Evolutionary conservation across 2,329 filamentous ascomycete genomes (phyloP), one percentile per base, ranked within the genome.

Genomic region (Diaporthe citriasiana): DNA sequence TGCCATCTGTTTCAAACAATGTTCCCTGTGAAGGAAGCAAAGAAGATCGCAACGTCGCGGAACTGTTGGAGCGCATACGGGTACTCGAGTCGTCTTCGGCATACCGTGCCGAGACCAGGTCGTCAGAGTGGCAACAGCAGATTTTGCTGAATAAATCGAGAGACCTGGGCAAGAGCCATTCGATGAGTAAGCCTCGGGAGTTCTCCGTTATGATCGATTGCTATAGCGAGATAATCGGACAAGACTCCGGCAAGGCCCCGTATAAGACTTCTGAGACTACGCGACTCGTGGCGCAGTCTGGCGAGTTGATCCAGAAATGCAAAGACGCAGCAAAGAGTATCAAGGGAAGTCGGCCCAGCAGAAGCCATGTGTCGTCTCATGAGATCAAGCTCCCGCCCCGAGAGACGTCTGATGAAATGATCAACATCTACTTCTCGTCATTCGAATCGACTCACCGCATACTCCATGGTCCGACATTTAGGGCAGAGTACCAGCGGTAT

Each of bases 391-490:
- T 77, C 0, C 83, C 81, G 1, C 70, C 79, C 3, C 81, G 80
- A 0, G 79, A 79, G 13, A 35, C 78, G 7, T 80, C 85, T 0
- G 87, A 90, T 72, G 50, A 77, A 17, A 83, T 87, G 78, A 82
- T 84, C 9, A 73, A 78, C 1, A 76, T 86, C 0, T 91, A 91
- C 78, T 85, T 90, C 56, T 79, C 79, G 3, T 86, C 81, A 0
- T 89, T 88, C 73, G 89, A 89, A 74, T 84, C 83, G 1, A 83
- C 84, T 0, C 85, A 89, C 69, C 85, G 88, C 4, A 86, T 91
- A 57, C 78, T 91, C 0, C 89, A 91, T 71, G 78, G 82, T 6
- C 88, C 88, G 0, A 86, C 83, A 0, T 91, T 91, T 74, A 84
- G 84, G 83, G 76, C 80, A 27, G 85, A 89, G 10, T 91, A 89